Evolutionary conservation across 1,139 yeast genomes (phyloP).

Genomic region (Saccharomyces hybrid): DNA sequence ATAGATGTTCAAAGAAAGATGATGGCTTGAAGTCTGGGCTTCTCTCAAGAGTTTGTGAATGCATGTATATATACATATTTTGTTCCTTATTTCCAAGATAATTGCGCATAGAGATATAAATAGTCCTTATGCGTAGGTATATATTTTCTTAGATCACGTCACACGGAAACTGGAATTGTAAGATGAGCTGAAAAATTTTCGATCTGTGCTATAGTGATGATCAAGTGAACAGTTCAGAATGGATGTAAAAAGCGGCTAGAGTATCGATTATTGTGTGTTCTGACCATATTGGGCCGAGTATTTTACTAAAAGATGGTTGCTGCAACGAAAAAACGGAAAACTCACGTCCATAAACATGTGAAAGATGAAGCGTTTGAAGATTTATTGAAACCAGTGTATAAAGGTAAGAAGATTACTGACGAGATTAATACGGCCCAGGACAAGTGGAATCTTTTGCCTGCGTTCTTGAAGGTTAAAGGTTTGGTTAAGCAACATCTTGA

Average conservation of each 20-base stretch:
- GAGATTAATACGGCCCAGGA: constrained; percentile 85
- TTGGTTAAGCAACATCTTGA: constrained; percentile 94
- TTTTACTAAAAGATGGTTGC: neutral
- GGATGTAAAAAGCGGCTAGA: neutral
- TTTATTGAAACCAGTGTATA: constrained; percentile 68
- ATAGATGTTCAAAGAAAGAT: neutral
- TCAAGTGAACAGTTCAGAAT: neutral
- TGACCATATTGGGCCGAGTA: neutral
- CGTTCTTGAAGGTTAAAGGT: constrained; percentile 91
- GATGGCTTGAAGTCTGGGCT: neutral
- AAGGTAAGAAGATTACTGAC: constrained; percentile 81
- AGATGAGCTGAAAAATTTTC: neutral
- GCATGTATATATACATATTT: too few relatives aligned
- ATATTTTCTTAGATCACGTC: neutral
- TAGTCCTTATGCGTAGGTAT: neutral
- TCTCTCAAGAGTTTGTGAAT: neutral
- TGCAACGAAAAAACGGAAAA: neutral
- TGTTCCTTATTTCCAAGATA: neutral
- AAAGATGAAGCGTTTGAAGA: constrained; percentile 59
- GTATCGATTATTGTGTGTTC: neutral
- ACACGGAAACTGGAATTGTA: neutral
- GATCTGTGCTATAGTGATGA: neutral
- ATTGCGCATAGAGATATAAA: neutral
- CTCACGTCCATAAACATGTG: constrained; percentile 6
- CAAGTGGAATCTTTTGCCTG: constrained; percentile 94